These are phyloP conservation scores for Boletellus deceptivus DNA, from an alignment of 1,284 basidiomycete genomes.

Conservation along the genomic window DNA sequence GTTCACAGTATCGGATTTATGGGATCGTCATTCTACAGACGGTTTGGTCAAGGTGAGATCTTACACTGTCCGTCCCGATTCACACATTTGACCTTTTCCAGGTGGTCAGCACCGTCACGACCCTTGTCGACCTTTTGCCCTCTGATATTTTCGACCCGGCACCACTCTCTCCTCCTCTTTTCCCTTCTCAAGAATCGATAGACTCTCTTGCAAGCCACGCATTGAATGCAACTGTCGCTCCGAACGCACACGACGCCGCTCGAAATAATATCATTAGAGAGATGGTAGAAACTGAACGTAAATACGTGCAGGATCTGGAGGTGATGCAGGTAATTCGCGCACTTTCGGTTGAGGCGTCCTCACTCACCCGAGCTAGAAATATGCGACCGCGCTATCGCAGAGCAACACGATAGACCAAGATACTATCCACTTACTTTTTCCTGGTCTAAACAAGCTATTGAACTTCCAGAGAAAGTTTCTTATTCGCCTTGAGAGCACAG, in stretches of 20 bases:
- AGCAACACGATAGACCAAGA: conserved; percentile 88
- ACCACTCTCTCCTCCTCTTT: conserved; percentile 55
- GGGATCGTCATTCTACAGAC: conserved; percentile 89
- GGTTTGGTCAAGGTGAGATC: conserved; percentile 86
- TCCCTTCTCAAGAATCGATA: conserved; percentile 55
- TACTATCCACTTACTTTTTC: conserved; percentile 94
- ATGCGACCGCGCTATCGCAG: conserved; percentile 76
- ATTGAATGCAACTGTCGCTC: conserved; percentile 38
- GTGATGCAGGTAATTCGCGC: conserved; percentile 79
- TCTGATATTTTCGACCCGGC: conserved; percentile 68
- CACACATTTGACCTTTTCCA: conserved; percentile 29
- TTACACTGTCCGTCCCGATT: not conserved
- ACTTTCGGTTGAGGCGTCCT: conserved; percentile 3
- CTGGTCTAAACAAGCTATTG: conserved; percentile 91
- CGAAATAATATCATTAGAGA: conserved; percentile 82
- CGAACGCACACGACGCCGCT: conserved; percentile 62
- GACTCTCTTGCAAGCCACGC: conserved; percentile 54
- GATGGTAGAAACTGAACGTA: conserved; percentile 92
- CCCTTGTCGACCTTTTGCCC: conserved; percentile 82
- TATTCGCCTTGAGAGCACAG: conserved; percentile 87
- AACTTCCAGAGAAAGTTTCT: conserved; percentile 98
- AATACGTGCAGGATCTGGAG: conserved; percentile 98
- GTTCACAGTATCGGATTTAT: conserved; percentile 86
- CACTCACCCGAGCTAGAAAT: conserved; percentile 55
- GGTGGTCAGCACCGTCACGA: conserved; percentile 91